Base-by-base conservation (phyloP, 2,329 filamentous ascomycete species). In the Zymoseptoria crescenta region DNA sequence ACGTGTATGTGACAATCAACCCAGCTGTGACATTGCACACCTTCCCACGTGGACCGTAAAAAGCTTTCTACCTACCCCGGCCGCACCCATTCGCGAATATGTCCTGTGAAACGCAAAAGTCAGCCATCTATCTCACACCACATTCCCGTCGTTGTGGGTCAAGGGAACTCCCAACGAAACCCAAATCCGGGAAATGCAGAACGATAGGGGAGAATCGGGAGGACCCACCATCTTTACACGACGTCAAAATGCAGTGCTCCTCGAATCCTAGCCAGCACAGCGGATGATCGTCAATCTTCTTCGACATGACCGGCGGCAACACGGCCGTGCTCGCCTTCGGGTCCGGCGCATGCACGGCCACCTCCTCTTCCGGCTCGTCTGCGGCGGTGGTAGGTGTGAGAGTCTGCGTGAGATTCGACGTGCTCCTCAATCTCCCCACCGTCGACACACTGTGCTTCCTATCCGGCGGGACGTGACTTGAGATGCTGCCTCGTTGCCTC, bases 261-360 rank as follows among this genome's bases (percentile, higher is more conserved):
- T 93, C 92, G 69, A 99, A 99, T n/a, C 87, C 89, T 48, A 99
- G 76, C 87, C 92, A 96, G 73, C 85, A 89, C 52, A 96, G 79
- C 56, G 92, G 91, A 74, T 97, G 91, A 61, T 87, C 84, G 73
- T 96, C 91, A 41, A 96, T 85, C 10, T 83, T 79, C 74, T 96
- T 96, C 53, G 88, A 83, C 82, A 96, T 86, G 27, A 99, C 91
- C 52, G 94, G 93, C 55, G 93, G 93, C 57, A 97, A 77, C 75
- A 93, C 88, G 21, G 93, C 89, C 52, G 90, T 95, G 67, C 85
- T 84, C 29, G 89, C 84, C 65, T 91, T 83, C n/a, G 91, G 85
- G 74, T 96, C 91, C 27, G 97, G 91, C 0, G 87, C 80, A 74
- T 96, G 92, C 62, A 87, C 82, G 56, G 89, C 79, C 55, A 81